Evolutionary conservation across 2,329 filamentous ascomycete genomes (phyloP).

Genomic region (Gremmenia infestans): DNA sequence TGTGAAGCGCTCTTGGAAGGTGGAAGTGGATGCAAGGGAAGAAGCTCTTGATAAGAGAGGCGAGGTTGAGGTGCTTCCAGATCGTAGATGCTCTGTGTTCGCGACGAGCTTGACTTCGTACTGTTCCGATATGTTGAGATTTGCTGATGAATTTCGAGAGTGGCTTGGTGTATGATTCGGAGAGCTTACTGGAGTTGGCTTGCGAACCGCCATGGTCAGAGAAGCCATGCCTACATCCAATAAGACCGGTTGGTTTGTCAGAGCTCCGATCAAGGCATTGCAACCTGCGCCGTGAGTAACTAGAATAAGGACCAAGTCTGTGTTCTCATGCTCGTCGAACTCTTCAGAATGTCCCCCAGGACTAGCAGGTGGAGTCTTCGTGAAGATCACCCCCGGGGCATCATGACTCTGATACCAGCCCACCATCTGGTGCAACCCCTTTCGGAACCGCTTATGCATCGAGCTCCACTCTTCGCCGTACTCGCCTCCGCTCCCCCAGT

Average conservation of each 20-base stretch:
- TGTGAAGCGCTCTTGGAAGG: slow-evolving; percentile 26
- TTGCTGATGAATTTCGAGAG: slow-evolving; percentile 33
- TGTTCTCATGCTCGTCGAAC: slow-evolving; percentile 53
- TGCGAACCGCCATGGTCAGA: slow-evolving; percentile 78
- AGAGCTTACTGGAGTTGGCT: slow-evolving; percentile 30
- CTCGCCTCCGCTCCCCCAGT: slow-evolving; percentile 83
- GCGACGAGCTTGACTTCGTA: slow-evolving; percentile 74
- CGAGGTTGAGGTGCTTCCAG: slow-evolving; percentile 33
- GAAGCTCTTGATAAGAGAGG: slow-evolving; percentile 34
- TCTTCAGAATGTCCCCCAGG: slow-evolving; percentile 34
- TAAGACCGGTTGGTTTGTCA: slow-evolving; percentile 86
- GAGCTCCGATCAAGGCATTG: slow-evolving; percentile 87
- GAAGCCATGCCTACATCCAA: slow-evolving; percentile 88
- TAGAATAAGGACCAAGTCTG: slow-evolving; percentile 76
- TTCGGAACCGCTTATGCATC: slow-evolving; percentile 88
- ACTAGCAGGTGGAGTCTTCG: slow-evolving; percentile 36
- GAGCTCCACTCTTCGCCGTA: slow-evolving; percentile 92
- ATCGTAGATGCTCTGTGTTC: slow-evolving; percentile 66
- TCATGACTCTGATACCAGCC: slow-evolving; percentile 70
- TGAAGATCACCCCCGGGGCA: slow-evolving; percentile 47
- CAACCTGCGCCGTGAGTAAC: slow-evolving; percentile 95
- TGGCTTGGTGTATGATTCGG: slow-evolving; percentile 26
- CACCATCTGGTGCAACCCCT: slow-evolving; percentile 71
- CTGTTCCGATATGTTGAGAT: slow-evolving; percentile 49
- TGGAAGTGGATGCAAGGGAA: slow-evolving; percentile 25